Evolutionary conservation across 2,329 filamentous ascomycete species (phyloP).

Genomic region (Madurella mycetomatis): DNA sequence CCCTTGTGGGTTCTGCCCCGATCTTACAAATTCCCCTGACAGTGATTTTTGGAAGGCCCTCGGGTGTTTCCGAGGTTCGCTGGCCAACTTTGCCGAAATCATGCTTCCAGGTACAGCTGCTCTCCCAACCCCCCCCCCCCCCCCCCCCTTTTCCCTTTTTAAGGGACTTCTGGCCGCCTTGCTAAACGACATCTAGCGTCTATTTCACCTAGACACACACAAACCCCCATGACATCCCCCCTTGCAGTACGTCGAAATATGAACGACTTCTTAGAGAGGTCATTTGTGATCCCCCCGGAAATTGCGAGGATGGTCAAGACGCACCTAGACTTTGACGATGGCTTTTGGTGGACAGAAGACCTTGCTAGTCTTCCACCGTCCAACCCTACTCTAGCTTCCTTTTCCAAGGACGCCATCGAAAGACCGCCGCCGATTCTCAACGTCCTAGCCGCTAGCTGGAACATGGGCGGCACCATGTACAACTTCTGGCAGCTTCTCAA

Average conservation of each 20-base stretch:
- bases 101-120: constrained; percentile 45
- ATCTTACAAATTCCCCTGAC: constrained; percentile 33
- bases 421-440: constrained; percentile 47
- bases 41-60: constrained; percentile 46
- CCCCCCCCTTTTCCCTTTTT: too few species aligned
- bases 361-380: constrained; percentile 38
- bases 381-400: constrained; percentile 37
- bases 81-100: constrained; percentile 44
- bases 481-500: constrained; percentile 51
- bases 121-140: too few species aligned
- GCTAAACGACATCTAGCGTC: constrained; percentile 35
- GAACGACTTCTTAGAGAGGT: constrained; percentile 48
- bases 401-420: constrained; percentile 36
- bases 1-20: constrained; percentile 45
- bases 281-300: constrained; percentile 40
- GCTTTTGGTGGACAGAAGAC: constrained; percentile 56
- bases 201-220: constrained; percentile 45
- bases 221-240: constrained; percentile 49
- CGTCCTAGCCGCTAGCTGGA: constrained; percentile 49
- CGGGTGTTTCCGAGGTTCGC: constrained; percentile 48
- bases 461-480: constrained; percentile 45
- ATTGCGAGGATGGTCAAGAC: constrained; percentile 39
- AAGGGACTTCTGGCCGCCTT: constrained; percentile 1
- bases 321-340: constrained; percentile 51
- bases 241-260: constrained; percentile 45